A percentile compares a stretch with the other conserved stretches of the same genome.
These are phyloP conservation scores for Simplicillium aogashimaense DNA, from an alignment of 2,329 filamentous ascomycete genomes.

Conservation along the genomic window DNA sequence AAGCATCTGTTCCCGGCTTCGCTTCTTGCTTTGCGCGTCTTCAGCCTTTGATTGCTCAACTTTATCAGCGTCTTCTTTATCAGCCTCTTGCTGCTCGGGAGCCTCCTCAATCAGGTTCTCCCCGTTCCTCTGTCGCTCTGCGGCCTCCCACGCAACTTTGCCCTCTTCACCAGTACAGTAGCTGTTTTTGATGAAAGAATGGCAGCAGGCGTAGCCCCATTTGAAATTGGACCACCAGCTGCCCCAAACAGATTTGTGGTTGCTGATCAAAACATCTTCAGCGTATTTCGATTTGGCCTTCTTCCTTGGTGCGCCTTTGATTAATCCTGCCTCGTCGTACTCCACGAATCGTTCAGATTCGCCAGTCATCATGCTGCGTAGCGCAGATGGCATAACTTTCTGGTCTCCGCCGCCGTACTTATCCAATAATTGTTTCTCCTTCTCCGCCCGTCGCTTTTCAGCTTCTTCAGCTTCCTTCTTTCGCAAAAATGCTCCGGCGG, in stretches of 20 bases:
- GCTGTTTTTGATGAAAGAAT: constrained; percentile 88
- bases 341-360: constrained; percentile 86
- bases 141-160: constrained; percentile 68
- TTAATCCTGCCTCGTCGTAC: constrained; percentile 80
- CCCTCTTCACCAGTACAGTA: constrained; percentile 94
- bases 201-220: constrained; percentile 96
- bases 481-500: constrained; percentile 74
- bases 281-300: constrained; percentile 81
- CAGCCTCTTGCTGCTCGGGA: constrained; percentile 12
- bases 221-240: constrained; percentile 95
- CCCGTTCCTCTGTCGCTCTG: constrained; percentile 50
- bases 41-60: constrained; percentile 16
- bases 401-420: constrained; percentile 69
- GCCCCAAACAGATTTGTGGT: constrained; percentile 88
- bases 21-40: constrained; percentile 45
- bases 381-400: constrained; percentile 44
- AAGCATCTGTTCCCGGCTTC: constrained; percentile 70
- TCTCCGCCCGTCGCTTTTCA: constrained; percentile 56
- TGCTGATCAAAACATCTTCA: constrained; percentile 81
- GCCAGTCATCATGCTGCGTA: constrained; percentile 58
- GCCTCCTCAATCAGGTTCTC: constrained; percentile 21
- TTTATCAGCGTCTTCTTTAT: constrained; percentile 19
- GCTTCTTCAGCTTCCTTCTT: constrained; percentile 71
- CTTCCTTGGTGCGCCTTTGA: constrained; percentile 77
- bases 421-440: constrained; percentile 61